A percentile compares a stretch with the other conserved stretches of the same genome.
Evolutionary conservation across 805 yeast species (phyloP).

Genomic region (Ogataea polymorpha): DNA sequence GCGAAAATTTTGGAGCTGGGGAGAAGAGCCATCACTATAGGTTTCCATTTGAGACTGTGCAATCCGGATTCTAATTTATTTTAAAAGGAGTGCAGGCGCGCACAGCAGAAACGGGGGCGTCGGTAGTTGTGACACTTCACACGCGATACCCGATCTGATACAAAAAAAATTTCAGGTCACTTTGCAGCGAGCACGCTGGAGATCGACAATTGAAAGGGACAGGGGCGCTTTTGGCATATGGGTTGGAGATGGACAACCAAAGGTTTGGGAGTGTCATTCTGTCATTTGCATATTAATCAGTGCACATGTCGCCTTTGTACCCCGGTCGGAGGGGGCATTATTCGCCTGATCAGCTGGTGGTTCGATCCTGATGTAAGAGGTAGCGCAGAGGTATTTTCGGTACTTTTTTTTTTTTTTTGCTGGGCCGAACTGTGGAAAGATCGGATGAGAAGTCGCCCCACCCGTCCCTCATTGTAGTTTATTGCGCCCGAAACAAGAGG

Average conservation of each 20-base stretch:
- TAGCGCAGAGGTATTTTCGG: neutral
- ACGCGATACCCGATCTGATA: conserved; percentile 1
- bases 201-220: neutral
- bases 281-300: neutral
- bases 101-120: neutral
- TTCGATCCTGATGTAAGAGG: neutral
- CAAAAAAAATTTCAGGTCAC: neutral
- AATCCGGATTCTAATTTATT: neutral
- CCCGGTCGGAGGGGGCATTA: conserved; percentile 1
- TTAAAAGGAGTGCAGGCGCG: neutral
- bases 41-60: neutral
- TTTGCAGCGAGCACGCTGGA: conserved; percentile 2
- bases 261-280: too few relatives aligned
- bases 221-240: neutral
- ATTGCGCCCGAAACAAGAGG: neutral
- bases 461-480: neutral
- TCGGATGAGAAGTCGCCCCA: neutral
- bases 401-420: neutral
- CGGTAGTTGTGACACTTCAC: conserved; percentile 2
- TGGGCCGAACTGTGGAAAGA: neutral
- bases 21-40: neutral
- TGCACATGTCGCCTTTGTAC: neutral
- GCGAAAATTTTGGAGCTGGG: neutral
- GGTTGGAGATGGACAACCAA: neutral
- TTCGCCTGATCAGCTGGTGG: neutral